Base-by-base conservation (phyloP, 345 rosid genomes). In the Erysimum cheiranthoides region DNA sequence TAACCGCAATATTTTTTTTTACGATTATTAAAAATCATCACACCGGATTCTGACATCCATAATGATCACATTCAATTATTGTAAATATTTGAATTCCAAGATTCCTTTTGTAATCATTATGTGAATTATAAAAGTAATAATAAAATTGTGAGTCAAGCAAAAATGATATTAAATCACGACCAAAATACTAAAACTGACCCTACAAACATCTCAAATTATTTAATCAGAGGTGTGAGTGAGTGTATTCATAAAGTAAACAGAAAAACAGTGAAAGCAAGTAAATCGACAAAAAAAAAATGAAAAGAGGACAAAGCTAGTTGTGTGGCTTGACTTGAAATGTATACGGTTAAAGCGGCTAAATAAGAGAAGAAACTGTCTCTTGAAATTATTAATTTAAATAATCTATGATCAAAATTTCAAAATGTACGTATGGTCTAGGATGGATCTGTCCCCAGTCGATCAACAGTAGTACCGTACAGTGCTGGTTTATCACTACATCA, bases 311-410 rank as follows among this genome's bases (percentile, higher is more conserved):
- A 40, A 40, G 25, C 49, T 31, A 9, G 18, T n/a, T 58, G 57
- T 45, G 66, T 70, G 66, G 57, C n/a, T n/a, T n/a, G n/a, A n/a
- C 13, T 43, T 58, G n/a, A 70, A 70, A 58, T 14, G 43, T 21
- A 56, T 13, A 21, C n/a, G n/a, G n/a, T n/a, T n/a, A n/a, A n/a
- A n/a, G n/a, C 32, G 60, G 36, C 17, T 7, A 68, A 52, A n/a
- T 16, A 13, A 43, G 1, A 57, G 17, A 49, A 17, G 12, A 17
- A 49, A 17, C 21, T 49, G 28, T 49, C 2, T 18, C 6, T 18
- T 49, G 13, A 49, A 49, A 49, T 18, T 8, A 18, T 18, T 25
- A 8, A 49, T 8, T 3, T 32, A n/a, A 3, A 43, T 1, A 13
- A 13, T 46, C n/a, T 6, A 16, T 46, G 3, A 46, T 21, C 25